Conservation (phyloP, 176 grass and related monocot genomes). For the Olyra latifolia region DNA sequence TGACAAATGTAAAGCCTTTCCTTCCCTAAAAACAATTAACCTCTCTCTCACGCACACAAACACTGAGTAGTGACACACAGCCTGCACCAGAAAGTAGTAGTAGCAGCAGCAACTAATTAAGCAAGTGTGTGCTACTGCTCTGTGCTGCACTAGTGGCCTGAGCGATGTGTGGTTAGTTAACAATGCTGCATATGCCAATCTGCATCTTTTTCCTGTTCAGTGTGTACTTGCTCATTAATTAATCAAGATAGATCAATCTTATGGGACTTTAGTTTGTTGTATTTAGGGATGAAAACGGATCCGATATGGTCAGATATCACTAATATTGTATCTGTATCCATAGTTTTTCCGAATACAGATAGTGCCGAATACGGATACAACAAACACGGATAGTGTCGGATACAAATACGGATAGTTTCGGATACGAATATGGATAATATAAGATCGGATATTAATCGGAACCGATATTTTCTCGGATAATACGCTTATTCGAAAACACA, state of each 20-base stretch:
- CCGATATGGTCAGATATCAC: too few relatives aligned
- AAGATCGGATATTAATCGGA: too few relatives aligned
- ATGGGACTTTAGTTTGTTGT: not conserved
- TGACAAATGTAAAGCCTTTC: conserved; percentile 8
- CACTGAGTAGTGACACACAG: not conserved
- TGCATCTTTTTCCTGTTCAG: conserved; percentile 25
- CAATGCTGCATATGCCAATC: conserved; percentile 33
- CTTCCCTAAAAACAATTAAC: not conserved
- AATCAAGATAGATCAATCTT: conserved; percentile 7
- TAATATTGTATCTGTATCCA: too few relatives aligned
- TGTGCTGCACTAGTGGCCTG: conserved; percentile 24
- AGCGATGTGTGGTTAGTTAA: conserved; percentile 32
- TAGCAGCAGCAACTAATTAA: not conserved
- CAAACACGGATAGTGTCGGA: too few relatives aligned
- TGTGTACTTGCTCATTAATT: conserved; percentile 22
- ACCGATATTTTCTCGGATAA: too few relatives aligned
- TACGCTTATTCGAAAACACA: too few relatives aligned
- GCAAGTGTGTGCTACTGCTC: conserved; percentile 1
- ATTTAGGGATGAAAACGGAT: too few relatives aligned
- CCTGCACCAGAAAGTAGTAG: conserved; percentile 11
- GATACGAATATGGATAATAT: too few relatives aligned
- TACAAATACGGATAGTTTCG: too few relatives aligned
- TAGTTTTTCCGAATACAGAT: too few relatives aligned
- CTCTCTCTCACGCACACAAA: not conserved
- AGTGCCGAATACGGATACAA: too few relatives aligned